A percentile compares a stretch with the other conserved stretches of the same genome.
Evolutionary conservation across 768 basidiomycete genomes (phyloP).

Genomic region (Pleurotus djamor): DNA sequence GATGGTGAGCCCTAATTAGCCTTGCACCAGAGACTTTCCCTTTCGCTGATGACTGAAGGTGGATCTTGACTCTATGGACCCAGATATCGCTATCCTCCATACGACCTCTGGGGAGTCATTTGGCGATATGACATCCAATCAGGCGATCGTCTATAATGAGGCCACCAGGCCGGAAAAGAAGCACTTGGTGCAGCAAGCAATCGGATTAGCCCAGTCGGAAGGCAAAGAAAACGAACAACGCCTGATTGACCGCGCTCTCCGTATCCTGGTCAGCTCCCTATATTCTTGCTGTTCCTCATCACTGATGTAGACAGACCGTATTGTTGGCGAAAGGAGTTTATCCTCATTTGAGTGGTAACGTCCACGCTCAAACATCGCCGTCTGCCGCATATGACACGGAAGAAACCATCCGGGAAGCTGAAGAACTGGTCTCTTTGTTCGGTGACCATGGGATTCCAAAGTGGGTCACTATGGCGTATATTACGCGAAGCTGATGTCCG

Average conservation of each 20-base stretch:
- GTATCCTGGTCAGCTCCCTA: conserved; percentile 30
- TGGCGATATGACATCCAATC: conserved; percentile 50
- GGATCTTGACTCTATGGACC: conserved; percentile 51
- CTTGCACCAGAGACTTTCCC: no score
- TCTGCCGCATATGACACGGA: conserved; percentile 36
- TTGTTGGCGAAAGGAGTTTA: conserved; percentile 40
- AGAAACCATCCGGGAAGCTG: conserved; percentile 39
- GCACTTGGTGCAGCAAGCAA: conserved; percentile 27
- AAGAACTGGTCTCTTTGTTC: conserved; percentile 36
- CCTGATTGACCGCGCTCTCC: conserved; percentile 30
- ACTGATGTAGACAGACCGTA: conserved; percentile 30
- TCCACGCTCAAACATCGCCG: conserved; percentile 44
- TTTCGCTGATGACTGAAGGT: conserved; percentile 31
- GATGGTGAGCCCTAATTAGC: no score
- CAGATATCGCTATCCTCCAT: conserved; percentile 31
- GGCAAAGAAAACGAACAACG: conserved; percentile 14
- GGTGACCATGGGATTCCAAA: conserved; percentile 39
- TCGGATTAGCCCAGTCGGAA: conserved; percentile 21
- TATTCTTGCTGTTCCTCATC: neutral
- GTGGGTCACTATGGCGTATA: conserved; percentile 14
- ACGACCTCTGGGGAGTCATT: conserved; percentile 23
- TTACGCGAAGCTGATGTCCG: neutral
- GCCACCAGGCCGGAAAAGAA: conserved; percentile 27
- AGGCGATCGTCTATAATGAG: conserved; percentile 38
- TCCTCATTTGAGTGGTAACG: conserved; percentile 38